Conservation (phyloP, 345 rosid genomes). For the Gossypioides kirkii region DNA sequence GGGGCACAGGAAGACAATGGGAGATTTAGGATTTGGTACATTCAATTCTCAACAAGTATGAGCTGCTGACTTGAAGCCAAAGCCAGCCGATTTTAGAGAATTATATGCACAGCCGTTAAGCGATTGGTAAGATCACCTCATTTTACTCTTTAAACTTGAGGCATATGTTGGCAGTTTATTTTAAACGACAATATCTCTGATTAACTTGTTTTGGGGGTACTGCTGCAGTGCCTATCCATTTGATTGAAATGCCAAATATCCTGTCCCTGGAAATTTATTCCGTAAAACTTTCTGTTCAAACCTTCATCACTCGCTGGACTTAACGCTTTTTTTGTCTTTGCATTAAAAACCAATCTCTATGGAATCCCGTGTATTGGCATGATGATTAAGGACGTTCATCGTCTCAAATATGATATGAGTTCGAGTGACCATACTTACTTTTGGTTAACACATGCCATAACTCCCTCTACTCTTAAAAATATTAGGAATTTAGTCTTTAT, state of each 20-base stretch:
- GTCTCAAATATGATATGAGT: too few species aligned
- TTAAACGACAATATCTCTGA: background rate
- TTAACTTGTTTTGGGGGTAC: background rate
- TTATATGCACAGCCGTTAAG: conserved; percentile 72
- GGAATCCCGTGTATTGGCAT: too few species aligned
- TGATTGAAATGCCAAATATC: background rate
- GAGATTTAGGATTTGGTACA: conserved; percentile 68
- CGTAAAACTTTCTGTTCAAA: background rate
- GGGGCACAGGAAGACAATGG: conserved; percentile 87
- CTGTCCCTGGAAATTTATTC: background rate
- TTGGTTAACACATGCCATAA: too few species aligned
- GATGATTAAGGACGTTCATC: too few species aligned
- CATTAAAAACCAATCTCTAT: background rate
- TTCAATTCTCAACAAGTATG: conserved; percentile 65
- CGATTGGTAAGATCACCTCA: conserved; percentile 58
- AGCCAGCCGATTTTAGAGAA: conserved; percentile 91
- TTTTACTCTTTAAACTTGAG: background rate
- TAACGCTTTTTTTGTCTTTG: background rate
- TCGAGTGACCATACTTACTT: too few species aligned
- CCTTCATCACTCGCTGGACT: background rate
- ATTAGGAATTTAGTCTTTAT: too few species aligned
- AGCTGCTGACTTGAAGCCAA: conserved; percentile 88
- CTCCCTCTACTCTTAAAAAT: too few species aligned
- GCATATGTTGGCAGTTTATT: background rate
- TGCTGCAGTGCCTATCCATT: background rate